phyloP scores from a whole-genome alignment of 306 rosid genomes.

The Cucurbita maxima region DNA sequence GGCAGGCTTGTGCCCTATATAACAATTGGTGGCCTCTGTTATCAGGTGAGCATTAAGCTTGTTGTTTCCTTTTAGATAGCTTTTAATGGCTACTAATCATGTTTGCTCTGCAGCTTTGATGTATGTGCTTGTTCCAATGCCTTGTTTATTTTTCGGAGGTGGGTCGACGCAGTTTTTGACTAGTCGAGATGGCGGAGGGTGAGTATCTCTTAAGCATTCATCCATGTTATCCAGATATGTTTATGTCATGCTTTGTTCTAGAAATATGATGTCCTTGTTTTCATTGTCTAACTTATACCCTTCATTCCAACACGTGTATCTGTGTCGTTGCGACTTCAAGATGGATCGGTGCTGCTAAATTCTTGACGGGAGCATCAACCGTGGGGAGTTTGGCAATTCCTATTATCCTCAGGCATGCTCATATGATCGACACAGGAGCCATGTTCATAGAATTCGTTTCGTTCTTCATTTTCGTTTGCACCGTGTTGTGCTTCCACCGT shows the following conservation, averaged over 20 bases:
- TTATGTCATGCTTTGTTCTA: not conserved
- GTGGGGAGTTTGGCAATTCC: conserved; percentile 93
- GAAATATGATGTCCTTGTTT: not conserved
- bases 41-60: conserved; percentile 43
- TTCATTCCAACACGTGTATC: not conserved
- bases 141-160: conserved; percentile 93
- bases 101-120: conserved; percentile 67
- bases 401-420: conserved; percentile 76
- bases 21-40: conserved; percentile 98
- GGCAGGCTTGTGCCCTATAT: conserved; percentile 90
- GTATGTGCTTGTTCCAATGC: conserved; percentile 87
- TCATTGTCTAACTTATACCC: not conserved
- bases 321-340: conserved; percentile 17
- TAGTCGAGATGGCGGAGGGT: conserved; percentile 64
- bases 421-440: conserved; percentile 86
- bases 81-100: conserved; percentile 6
- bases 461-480: conserved; percentile 77
- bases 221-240: not conserved
- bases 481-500: conserved; percentile 85
- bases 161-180: conserved; percentile 73
- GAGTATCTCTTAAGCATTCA: conserved; percentile 8
- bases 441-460: conserved; percentile 90
- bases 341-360: conserved; percentile 93
- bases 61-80: conserved; percentile 2
- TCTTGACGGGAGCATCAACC: conserved; percentile 85